These are phyloP conservation scores for Ambrosia trifida DNA, from an alignment of 129 eudicot species.

Conservation along the genomic window DNA sequence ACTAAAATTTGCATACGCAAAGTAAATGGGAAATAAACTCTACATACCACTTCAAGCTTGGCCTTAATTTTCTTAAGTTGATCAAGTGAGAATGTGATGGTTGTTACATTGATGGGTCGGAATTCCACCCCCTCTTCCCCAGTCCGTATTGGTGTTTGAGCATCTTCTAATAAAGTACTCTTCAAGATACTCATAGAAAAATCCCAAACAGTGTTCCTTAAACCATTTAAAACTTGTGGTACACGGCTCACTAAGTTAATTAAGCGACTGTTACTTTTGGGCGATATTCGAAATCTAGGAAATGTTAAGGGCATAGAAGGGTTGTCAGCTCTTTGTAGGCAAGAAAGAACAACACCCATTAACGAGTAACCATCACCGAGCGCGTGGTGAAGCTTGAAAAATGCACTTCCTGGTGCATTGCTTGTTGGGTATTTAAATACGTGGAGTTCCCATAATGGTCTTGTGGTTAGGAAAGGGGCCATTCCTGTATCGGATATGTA, in stretches of 20 bases:
- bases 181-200: conserved; percentile 34
- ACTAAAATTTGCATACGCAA: too few species aligned
- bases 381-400: conserved; percentile 52
- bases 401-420: conserved; percentile 37
- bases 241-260: conserved; percentile 24
- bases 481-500: conserved; percentile 28
- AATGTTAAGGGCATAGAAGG: conserved; percentile 49
- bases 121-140: conserved; percentile 33
- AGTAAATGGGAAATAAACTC: too few species aligned
- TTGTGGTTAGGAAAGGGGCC: conserved; percentile 31
- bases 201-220: conserved; percentile 30
- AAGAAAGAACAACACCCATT: conserved; percentile 46
- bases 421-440: conserved; percentile 41
- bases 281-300: conserved; percentile 27
- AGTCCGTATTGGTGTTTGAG: conserved; percentile 35
- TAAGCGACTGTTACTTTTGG: not conserved
- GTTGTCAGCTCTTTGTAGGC: conserved; percentile 42
- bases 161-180: conserved; percentile 38
- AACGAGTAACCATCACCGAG: conserved; percentile 54
- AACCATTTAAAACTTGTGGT: conserved; percentile 14
- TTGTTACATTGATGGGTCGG: conserved; percentile 28
- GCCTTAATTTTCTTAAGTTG: conserved; percentile 39
- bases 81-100: conserved; percentile 40
- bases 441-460: conserved; percentile 48
- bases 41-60: conserved; percentile 38